Evolutionary conservation across 2,329 filamentous ascomycete genomes (phyloP), one percentile per base, ranked within the genome.

Genomic region (Cytospora schulzeri): DNA sequence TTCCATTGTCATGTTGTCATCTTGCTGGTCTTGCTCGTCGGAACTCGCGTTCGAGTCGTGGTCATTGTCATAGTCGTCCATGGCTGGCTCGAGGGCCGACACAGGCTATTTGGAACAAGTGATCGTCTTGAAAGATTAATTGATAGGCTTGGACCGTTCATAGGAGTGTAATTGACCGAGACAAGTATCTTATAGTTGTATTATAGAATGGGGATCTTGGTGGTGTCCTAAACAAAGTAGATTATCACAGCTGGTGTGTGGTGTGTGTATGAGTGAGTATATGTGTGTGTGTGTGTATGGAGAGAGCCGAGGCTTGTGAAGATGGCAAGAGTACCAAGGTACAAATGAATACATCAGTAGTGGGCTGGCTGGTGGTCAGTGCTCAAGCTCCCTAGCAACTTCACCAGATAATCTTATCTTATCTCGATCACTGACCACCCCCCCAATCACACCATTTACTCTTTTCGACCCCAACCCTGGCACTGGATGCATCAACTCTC

Each of bases 41-140:
- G 79, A 80, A 70, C 77, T 79, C 28, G 73, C 75, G 69, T 77
- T 78, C 26, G 78, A 79, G 53, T 75, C 72, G 62, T 51, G 62
- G 58, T 66, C 62, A 48, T 66, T 60, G 17, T 76, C 73, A 33
- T 71, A 76, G 65, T 76, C 76, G 62, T 80, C 78, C 77, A 80
- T 80, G 54, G 53, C 45, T 33, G 54, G 31, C n/a, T 48, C 35
- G 22, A 7, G 28, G 35, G 24, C 4, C 6, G 48, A 14, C 5
- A 26, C 15, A 26, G 29, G 17, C 29, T 28, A 14, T 17, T 55
- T 22, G 59, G 22, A 55, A 15, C 9, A 22, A 15, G 2, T 7
- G 38, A 8, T 11, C 14, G 11, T 24, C 33, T 31, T 31, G 19
- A 53, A 26, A 0, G 12, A 12, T n/a, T 26, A 31, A 3, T 12